Base-by-base conservation (phyloP, 163 green algal genomes). In the Trebouxia gelatinosa region DNA sequence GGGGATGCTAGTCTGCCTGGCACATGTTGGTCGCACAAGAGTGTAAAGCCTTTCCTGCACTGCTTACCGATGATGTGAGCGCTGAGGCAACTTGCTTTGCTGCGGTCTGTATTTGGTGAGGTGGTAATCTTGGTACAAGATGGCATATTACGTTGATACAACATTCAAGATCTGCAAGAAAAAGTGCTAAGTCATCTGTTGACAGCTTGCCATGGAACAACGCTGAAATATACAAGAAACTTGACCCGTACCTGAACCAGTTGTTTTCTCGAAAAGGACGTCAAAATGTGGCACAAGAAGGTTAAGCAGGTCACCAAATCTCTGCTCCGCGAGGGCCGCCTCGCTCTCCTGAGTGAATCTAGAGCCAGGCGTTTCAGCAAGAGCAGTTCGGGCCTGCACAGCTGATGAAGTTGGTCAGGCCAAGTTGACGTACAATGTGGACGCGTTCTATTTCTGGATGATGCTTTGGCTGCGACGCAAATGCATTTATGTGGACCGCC, bases 71-170 rank as follows among this genome's bases (percentile, higher is more conserved):
- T 54, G 74, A 43, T 40, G 80, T 78, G 19, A 89, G 43, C 4
- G 76, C 80, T 0, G 67, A 70, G 29, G 81, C 75, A 26, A 89
- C 71, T 28, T 78, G 70, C 39, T 80, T 61, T 6, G 80, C 82
- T 29, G 83, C 84, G 7, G 70, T 40, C 29, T 31, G 68, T 7
- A 40, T 29, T 40, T 76, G 68, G 16, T 76, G 68, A 31, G 68
- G 68, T 31, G 72, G 57, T 48, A 89, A 75, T 29, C 84, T 78
- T 28, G 85, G 54, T 48, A 87, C 78, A 54, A 90, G 38, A 64
- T 90, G 85, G 70, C 79, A 86, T 3, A 84, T 82, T 57, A 90
- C 83, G 75, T 89, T 88, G 21, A 89, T 50, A 58, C 78, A 86
- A 67, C 84, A 84, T 70, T 90, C 86, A 39, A 88, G 35, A 46